Conservation (phyloP, 2,329 filamentous ascomycete species). For the Fusarium stilboides region DNA sequence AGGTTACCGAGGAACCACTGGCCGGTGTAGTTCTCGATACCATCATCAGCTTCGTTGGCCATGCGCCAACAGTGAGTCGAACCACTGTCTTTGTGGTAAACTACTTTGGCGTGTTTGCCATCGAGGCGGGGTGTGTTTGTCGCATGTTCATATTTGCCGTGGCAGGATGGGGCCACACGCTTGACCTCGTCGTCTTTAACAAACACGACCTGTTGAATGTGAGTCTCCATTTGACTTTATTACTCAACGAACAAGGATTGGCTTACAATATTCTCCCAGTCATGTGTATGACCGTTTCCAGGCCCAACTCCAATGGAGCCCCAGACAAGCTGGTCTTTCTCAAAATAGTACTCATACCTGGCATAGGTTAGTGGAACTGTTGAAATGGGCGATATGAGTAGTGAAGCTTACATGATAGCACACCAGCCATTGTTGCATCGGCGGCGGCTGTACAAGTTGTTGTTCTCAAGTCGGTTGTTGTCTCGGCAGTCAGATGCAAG, state of each 20-base stretch:
- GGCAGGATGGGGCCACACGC: conserved; percentile 28
- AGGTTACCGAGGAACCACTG: conserved; percentile 54
- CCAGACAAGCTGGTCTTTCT: conserved; percentile 31
- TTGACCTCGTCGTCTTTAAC: conserved; percentile 33
- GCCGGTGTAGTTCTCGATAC: conserved; percentile 54
- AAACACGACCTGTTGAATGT: conserved; percentile 11
- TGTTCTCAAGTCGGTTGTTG: conserved; percentile 46
- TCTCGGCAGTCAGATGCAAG: conserved; percentile 47
- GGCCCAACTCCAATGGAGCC: conserved; percentile 5
- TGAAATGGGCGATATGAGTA: too few relatives aligned
- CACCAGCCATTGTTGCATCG: conserved; percentile 55
- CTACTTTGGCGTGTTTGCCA: conserved; percentile 53
- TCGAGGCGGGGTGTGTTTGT: conserved; percentile 23
- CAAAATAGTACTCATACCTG: conserved; percentile 33
- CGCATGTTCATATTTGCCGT: conserved; percentile 21
- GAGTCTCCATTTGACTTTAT: too few relatives aligned
- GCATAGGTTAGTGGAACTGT: too few relatives aligned
- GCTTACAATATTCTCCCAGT: conserved; percentile 32
- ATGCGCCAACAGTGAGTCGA: conserved; percentile 57
- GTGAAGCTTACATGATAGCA: conserved; percentile 47
- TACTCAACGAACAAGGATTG: too few relatives aligned
- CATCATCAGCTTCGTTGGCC: conserved; percentile 43
- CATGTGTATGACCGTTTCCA: conserved; percentile 28
- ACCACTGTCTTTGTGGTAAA: conserved; percentile 57
- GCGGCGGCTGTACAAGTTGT: conserved; percentile 51